These are phyloP conservation scores for Funneliformis geosporum DNA, from an alignment of 192 early-diverging fungal species.

Conservation along the genomic window DNA sequence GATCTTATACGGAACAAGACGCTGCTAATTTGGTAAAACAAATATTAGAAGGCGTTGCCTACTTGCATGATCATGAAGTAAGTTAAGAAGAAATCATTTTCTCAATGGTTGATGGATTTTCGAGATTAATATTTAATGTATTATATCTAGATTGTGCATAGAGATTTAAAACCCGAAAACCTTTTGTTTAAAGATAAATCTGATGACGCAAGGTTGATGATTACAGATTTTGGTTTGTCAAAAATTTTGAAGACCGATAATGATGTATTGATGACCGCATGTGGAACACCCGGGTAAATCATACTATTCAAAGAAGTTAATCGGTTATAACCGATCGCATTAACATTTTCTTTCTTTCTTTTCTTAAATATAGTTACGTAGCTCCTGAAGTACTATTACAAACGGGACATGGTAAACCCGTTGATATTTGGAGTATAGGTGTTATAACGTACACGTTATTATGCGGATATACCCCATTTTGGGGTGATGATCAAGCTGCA, in stretches of 20 bases:
- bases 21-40: conserved; percentile 75
- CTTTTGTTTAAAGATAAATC: conserved; percentile 68
- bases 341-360: neutral
- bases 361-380: conserved; percentile 51
- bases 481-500: conserved; percentile 56
- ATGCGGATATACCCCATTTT: conserved; percentile 79
- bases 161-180: conserved; percentile 87
- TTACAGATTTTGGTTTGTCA: conserved; percentile 89
- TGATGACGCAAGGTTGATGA: conserved; percentile 73
- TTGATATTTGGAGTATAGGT: conserved; percentile 96
- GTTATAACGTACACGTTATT: conserved; percentile 87
- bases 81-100: too few species aligned
- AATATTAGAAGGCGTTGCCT: conserved; percentile 78
- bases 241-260: conserved; percentile 70
- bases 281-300: conserved; percentile 79
- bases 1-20: conserved; percentile 79
- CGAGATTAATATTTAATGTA: neutral
- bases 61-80: conserved; percentile 79
- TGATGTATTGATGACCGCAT: conserved; percentile 82
- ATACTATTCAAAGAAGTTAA: neutral
- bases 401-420: conserved; percentile 87
- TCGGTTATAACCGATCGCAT: neutral
- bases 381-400: conserved; percentile 86
- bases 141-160: conserved; percentile 74
- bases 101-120: too few species aligned